phyloP scores from a whole-genome alignment of 2,329 filamentous ascomycete species.

The Elsinoe arachidis region DNA sequence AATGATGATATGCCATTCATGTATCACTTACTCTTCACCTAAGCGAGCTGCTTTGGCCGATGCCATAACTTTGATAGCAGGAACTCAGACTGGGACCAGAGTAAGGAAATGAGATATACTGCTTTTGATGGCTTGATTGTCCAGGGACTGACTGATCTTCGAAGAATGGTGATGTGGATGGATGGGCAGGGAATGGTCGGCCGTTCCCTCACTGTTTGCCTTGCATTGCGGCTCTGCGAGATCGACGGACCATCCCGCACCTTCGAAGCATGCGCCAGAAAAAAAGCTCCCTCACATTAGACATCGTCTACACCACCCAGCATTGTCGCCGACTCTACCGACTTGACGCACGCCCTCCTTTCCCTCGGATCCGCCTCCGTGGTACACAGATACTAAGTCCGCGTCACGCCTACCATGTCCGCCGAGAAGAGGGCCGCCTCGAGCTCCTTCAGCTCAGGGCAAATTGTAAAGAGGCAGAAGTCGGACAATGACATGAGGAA shows the following conservation, averaged over 20 bases:
- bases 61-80: not conserved
- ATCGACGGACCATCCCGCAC: not conserved
- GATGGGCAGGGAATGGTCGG: not conserved
- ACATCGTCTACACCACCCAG: not conserved
- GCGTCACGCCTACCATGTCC: not conserved
- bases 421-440: conserved; percentile 85
- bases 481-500: conserved; percentile 50
- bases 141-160: not conserved
- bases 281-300: conserved; percentile 1
- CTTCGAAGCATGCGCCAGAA: not conserved
- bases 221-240: not conserved
- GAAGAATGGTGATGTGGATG: not conserved
- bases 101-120: too few species aligned
- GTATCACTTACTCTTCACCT: conserved; percentile 60
- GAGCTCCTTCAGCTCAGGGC: conserved; percentile 67
- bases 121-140: not conserved
- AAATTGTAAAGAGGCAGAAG: conserved; percentile 86
- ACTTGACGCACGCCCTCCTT: too few species aligned
- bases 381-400: too few species aligned
- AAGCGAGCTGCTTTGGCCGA: conserved; percentile 57
- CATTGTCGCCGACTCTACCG: not conserved
- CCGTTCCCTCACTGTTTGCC: not conserved
- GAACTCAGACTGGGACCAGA: too few species aligned
- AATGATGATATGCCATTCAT: conserved; percentile 21
- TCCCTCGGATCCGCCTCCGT: too few species aligned